A percentile compares a stretch with the other conserved stretches of the same genome.
phyloP scores from a whole-genome alignment of 768 basidiomycete species.

The Trichaptum fuscoviolaceum region DNA sequence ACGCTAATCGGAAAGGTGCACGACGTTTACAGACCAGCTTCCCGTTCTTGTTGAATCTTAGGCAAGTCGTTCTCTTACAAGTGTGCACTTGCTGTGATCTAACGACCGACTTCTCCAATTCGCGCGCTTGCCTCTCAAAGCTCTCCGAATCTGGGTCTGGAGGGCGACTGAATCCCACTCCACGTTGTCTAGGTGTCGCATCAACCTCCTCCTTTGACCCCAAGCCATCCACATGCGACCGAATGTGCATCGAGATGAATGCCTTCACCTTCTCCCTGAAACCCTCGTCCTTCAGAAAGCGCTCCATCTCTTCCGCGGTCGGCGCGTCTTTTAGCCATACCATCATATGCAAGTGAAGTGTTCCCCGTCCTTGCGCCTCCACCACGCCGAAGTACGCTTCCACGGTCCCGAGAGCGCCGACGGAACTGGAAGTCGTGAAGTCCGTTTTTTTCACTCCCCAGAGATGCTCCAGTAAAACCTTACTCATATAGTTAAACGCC shows the following conservation, averaged over 20 bases:
- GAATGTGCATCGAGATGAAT: slow-evolving; percentile 28
- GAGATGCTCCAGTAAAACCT: slow-evolving; percentile 24
- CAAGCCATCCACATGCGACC: slow-evolving; percentile 24
- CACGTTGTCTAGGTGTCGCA: slow-evolving; percentile 18
- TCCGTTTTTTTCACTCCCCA: slow-evolving; percentile 26
- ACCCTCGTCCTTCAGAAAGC: slow-evolving; percentile 17
- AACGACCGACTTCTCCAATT: slow-evolving; percentile 22
- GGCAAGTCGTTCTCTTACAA: slow-evolving; percentile 24
- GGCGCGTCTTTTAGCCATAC: slow-evolving; percentile 32
- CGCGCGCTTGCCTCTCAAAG: slow-evolving; percentile 15
- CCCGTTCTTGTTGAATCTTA: slow-evolving; percentile 12
- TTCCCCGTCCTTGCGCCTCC: slow-evolving; percentile 38
- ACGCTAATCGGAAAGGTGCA: slow-evolving; percentile 17
- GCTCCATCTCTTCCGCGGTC: slow-evolving; percentile 22
- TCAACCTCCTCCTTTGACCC: slow-evolving; percentile 19
- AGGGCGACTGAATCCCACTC: slow-evolving; percentile 30
- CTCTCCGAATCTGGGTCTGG: slow-evolving; percentile 23
- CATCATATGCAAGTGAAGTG: slow-evolving; percentile 35
- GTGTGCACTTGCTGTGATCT: slow-evolving; percentile 28
- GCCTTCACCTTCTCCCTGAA: slow-evolving; percentile 24
- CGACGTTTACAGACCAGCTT: slow-evolving; percentile 27
- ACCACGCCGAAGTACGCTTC: slow-evolving; percentile 32
- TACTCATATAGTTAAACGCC: slow-evolving; percentile 35
- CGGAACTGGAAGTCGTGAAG: slow-evolving; percentile 9
- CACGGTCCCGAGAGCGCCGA: slow-evolving; percentile 30